A percentile compares a stretch with the other conserved stretches of the same genome.
phyloP scores from a whole-genome alignment of 2,329 filamentous ascomycete genomes.

The Fusarium sp. region DNA sequence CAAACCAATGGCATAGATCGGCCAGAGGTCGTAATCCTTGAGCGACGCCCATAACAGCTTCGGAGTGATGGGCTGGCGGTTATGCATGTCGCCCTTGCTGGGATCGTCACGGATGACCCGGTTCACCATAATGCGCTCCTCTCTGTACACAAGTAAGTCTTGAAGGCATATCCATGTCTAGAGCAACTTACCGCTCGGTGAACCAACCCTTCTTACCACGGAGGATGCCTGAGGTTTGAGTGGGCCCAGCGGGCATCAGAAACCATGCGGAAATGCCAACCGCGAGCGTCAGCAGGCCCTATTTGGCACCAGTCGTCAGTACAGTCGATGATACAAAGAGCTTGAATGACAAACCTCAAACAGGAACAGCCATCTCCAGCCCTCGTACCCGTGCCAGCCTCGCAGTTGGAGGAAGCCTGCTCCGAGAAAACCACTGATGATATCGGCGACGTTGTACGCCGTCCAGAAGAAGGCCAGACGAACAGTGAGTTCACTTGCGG shows the following conservation, averaged over 20 bases:
- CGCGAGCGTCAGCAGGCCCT: not conserved
- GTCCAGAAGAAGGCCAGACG: not conserved
- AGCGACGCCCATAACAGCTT: not conserved
- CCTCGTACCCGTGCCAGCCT: not conserved
- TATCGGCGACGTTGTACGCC: not conserved
- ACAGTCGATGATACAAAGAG: fast-evolving
- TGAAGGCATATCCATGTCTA: fast-evolving
- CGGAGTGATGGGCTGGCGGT: not conserved
- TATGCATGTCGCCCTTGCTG: not conserved
- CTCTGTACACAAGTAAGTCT: not conserved
- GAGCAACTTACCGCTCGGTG: not conserved
- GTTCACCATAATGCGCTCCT: not conserved
- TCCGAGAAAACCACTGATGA: not conserved
- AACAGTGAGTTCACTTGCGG: not conserved
- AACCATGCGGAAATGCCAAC: not conserved
- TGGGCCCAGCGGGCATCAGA: not conserved
- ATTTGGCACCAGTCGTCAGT: not conserved
- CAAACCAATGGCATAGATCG: not conserved
- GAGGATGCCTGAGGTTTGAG: not conserved
- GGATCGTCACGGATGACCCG: not conserved
- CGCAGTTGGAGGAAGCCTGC: not conserved
- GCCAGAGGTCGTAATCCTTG: not conserved
- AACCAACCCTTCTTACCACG: not conserved
- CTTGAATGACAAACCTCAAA: not conserved
- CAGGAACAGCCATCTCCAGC: not conserved